Evolutionary conservation across 2,329 filamentous ascomycete genomes (phyloP), one percentile per base, ranked within the genome.

Genomic region (Cladorrhinum sp.): DNA sequence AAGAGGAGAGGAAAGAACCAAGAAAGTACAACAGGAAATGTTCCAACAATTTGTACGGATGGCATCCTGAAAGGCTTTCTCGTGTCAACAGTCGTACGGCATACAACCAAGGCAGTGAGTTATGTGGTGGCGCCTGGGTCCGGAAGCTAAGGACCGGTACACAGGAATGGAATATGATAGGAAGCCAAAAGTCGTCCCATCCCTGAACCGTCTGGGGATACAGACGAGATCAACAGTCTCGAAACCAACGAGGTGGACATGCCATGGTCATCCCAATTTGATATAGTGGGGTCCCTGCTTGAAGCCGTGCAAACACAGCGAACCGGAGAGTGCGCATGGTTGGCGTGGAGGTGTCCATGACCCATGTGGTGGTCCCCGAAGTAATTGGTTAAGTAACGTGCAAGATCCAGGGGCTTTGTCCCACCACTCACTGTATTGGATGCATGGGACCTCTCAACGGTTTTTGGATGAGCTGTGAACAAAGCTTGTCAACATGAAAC

Each of bases 401-500:
- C n/a, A 45, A 41, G 16, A 36, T 36, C 32, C 32, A 36, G 32
- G 32, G 32, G 32, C 32, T 36, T n/a, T 36, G 32, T 36, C 6
- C 6, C 6, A 32, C 27, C 27, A 32, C 27, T 32, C 27, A 32
- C 27, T 32, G 27, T 32, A 12, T 32, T 32, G 27, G 27, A 32
- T 32, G 27, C 12, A 32, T 32, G 27, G 27, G 6, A 32, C 12
- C 12, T 18, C 36, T 20, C 41, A 45, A 45, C n/a, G n/a, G 6
- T 20, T 18, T 45, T 45, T 18, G 41, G 41, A 45, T 18, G 41
- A 18, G 41, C 16, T 10, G 16, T 32, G 13, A 45, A 58, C 55
- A 55, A 24, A 8, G 24, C 36, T 61, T 54, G 49, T 50, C 38
- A 57, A 61, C 32, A 25, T 58, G 55, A 61, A 61, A 58, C 59